These are phyloP conservation scores for Antitrichia curtipendula DNA, from an alignment of 225 moss, liverwort and hornwort genomes.

Conservation along the genomic window DNA sequence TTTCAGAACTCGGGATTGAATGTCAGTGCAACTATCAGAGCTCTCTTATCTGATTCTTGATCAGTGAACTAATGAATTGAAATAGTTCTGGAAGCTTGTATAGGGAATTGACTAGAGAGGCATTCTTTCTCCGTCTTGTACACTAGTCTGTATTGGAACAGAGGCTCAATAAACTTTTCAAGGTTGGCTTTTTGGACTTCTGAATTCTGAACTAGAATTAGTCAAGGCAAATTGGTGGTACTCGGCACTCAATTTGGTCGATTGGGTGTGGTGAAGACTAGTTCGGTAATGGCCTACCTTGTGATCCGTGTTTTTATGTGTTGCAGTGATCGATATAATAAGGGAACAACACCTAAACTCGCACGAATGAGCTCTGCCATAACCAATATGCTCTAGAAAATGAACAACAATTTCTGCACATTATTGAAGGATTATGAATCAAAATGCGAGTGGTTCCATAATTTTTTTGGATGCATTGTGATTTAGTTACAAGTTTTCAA, in stretches of 20 bases:
- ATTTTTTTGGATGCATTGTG: too few relatives aligned
- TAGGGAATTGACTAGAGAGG: slow-evolving; percentile 6
- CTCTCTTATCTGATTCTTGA: slow-evolving; percentile 3
- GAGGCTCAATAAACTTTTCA: not conserved
- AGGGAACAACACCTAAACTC: too few relatives aligned
- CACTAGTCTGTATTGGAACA: slow-evolving; percentile 4
- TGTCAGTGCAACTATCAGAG: not conserved
- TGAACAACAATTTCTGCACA: too few relatives aligned
- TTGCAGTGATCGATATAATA: not conserved
- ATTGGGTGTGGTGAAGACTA: not conserved
- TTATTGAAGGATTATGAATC: too few relatives aligned
- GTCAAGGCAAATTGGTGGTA: not conserved
- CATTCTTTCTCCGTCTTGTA: slow-evolving; percentile 24
- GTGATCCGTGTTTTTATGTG: not conserved
- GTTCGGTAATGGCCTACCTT: not conserved
- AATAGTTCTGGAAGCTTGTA: not conserved
- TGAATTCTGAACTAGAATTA: not conserved
- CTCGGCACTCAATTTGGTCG: not conserved
- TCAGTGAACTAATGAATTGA: not conserved
- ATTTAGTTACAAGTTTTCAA: too few relatives aligned
- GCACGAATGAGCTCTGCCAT: too few relatives aligned
- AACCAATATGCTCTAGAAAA: too few relatives aligned
- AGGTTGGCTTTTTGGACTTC: not conserved
- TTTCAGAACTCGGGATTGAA: not conserved
- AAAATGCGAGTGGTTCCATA: too few relatives aligned